Conservation (phyloP, 306 rosid genomes). For the peach (Prunus persica) region Prunus_persica_NCBIv2 NC_034011.1:2708001-2708500, state of each 20-base stretch:
- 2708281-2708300: neutral
- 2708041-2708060: slow-evolving; percentile 77
- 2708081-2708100: slow-evolving; percentile 85
- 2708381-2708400: slow-evolving; percentile 4
- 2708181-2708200: slow-evolving; percentile 62
- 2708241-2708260: neutral
- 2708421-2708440: slow-evolving; percentile 60
- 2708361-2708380: neutral
- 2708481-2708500: slow-evolving; percentile 80
- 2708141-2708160: slow-evolving; percentile 71
- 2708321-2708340: neutral
- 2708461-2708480: slow-evolving; percentile 74
- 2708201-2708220: slow-evolving; percentile 62
- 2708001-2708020: slow-evolving; percentile 68
- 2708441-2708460: slow-evolving; percentile 65
- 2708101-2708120: slow-evolving; percentile 91
- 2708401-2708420: slow-evolving; percentile 1
- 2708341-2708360: neutral
- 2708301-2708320: neutral
- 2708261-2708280: neutral
- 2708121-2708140: slow-evolving; percentile 91
- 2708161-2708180: slow-evolving; percentile 42
- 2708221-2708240: slow-evolving; percentile 16
- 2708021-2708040: slow-evolving; percentile 61
- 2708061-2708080: slow-evolving; percentile 76